Base-by-base conservation (phyloP, 768 basidiomycete genomes). In the Hygrocybe coccinea region DNA sequence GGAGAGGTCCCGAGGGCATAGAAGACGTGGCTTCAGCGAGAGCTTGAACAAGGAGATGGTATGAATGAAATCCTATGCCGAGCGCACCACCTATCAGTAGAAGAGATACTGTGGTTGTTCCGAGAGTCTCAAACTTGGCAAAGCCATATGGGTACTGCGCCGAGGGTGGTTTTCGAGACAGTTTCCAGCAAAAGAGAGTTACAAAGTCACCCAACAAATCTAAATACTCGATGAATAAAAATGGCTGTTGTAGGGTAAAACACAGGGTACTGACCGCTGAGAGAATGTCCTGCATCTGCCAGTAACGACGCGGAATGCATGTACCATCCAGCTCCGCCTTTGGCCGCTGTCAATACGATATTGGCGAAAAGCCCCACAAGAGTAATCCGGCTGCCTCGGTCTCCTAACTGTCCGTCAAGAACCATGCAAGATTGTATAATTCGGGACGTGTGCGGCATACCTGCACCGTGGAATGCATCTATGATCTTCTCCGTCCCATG, bases 71-170 rank as follows among this genome's bases (percentile, higher is more conserved):
- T 9, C 92, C 92, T 51, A 94, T 88, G 52, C 88, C 90, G 15
- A 89, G 75, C 2, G 89, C 87, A 54, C 90, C 91, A 4, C 85
- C 86, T 54, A 93, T 83, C 57, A 99, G 81, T 33, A 97, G 80
- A 48, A 97, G 72, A 1, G 93, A 90, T 46, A 97, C 87, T 36
- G 88, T 83, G 2, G 90, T 83, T n/a, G 95, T 95, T 46, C 95
- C 95, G 21, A 97, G 76, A 4, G 93, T 94, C 71, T 99, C 95
- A 61, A 93, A 95, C 71, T 98, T 97, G 60, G 88, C 88, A 63
- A 91, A 89, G 14, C 92, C 91, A 59, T 86, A 94, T 1, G 93
- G 93, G 67, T 92, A 97, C 60, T 71, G 74, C 59, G 75, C 79
- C 8, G 89, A 86, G 9, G 94, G 89, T n/a, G 87, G 82, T 65